Evolutionary conservation across 192 early-diverging fungal species (phyloP), one percentile per base, ranked within the genome.

Genomic region (Coemansia furcata): DNA sequence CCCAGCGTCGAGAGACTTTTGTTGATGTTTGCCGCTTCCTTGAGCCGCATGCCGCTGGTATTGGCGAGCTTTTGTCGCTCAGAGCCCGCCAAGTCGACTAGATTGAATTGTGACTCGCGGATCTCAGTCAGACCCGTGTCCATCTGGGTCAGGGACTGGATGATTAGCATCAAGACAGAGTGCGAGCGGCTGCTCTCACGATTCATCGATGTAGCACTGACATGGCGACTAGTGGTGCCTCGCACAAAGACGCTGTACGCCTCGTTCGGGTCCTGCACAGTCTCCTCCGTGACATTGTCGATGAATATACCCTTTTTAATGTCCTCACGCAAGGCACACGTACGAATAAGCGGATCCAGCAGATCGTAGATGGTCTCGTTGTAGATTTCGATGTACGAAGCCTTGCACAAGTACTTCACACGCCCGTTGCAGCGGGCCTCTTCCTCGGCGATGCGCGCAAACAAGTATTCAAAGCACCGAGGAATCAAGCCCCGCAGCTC

Each of bases 311-410:
- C 89, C 38, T 82, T 71, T 36, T 90, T 88, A 60, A 87, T 87
- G 69, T 89, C 87, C 67, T 90, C 89, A 57, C 88, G 84, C 64
- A 88, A 73, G 10, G 86, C 82, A 15, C 86, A 83, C 17, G 77
- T 78, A 23, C 79, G 73, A 38, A 84, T 78, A 6, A 82, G 71
- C 80, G 89, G 82, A 66, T 92, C 93, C 23, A 97, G 83, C 44
- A 97, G 76, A 67, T 97, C 95, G 54, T 88, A 88, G 60, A 97
- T 93, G 57, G 89, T 88, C 76, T 97, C 95, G 72, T 97, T 95
- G 85, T 97, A 97, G 71, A 95, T 95, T 63, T 97, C 94, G 57
- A 97, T 89, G 66, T 94, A 95, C 0, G 94, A 94, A 7, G 92
- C 95, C 42, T 89, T 86, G 73, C 94, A 95, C 43, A 89, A 80